phyloP scores from a whole-genome alignment of 352 stramenopile genomes.

The Phytophthora litchii region DNA sequence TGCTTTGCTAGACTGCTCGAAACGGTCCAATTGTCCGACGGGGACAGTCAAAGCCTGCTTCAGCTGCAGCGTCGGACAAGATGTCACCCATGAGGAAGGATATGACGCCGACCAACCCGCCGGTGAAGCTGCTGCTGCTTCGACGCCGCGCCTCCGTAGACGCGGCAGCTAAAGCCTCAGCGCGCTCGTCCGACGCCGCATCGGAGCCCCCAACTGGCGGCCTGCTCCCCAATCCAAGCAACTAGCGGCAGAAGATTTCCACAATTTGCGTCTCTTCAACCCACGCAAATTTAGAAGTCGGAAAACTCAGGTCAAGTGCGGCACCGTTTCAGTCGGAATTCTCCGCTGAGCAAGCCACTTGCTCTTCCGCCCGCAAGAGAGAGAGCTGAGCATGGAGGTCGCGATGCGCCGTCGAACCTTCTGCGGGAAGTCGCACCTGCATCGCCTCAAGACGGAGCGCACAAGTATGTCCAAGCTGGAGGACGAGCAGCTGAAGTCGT shows the following conservation, averaged over 20 bases:
- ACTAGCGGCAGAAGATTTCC: background rate
- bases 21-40: constrained; percentile 9
- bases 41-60: constrained; percentile 9
- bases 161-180: background rate
- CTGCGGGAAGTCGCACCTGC: constrained; percentile 34
- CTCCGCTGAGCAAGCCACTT: constrained; percentile 7
- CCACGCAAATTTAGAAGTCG: background rate
- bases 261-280: constrained; percentile 1
- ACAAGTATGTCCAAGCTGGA: constrained; percentile 39
- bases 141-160: constrained; percentile 42
- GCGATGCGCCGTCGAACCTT: constrained; percentile 36
- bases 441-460: constrained; percentile 34
- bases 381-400: constrained; percentile 26
- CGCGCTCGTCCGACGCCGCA: constrained; percentile 22
- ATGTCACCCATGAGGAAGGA: constrained; percentile 25
- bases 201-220: too few species aligned
- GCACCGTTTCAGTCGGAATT: constrained; percentile 14
- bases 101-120: constrained; percentile 52
- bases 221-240: too few species aligned
- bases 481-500: constrained; percentile 18
- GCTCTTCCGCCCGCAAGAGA: constrained; percentile 17
- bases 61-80: constrained; percentile 24
- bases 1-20: constrained; percentile 2
- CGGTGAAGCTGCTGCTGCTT: constrained; percentile 67
- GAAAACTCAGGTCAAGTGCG: constrained; percentile 38